A percentile compares a stretch with the other conserved stretches of the same genome.
Evolutionary conservation across 2,329 filamentous ascomycete species (phyloP).

Genomic region (Trichoderma koningiopsis): DNA sequence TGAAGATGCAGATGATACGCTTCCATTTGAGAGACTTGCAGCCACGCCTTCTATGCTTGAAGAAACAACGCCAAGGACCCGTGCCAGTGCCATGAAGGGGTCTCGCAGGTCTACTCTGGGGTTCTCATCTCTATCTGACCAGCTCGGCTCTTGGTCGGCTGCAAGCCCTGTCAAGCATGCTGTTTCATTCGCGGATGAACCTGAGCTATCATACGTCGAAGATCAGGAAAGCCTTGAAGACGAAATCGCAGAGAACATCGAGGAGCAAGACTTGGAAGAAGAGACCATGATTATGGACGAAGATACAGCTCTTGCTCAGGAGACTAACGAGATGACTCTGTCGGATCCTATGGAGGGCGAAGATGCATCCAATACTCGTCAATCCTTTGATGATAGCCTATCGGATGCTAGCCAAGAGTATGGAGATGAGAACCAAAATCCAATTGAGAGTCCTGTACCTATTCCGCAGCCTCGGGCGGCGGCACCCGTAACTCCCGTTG

Average conservation of each 20-base stretch:
- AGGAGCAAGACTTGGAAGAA: conserved; percentile 46
- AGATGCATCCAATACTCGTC: conserved; percentile 36
- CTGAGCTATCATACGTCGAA: background rate
- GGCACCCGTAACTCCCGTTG: conserved; percentile 60
- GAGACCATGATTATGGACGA: conserved; percentile 55
- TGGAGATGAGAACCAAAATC: conserved; percentile 65
- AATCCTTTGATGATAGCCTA: conserved; percentile 49
- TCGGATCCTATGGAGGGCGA: conserved; percentile 49
- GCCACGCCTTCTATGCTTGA: conserved; percentile 47
- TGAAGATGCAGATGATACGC: conserved; percentile 57
- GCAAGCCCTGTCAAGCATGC: conserved; percentile 48
- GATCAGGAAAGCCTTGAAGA: background rate
- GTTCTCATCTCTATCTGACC: conserved; percentile 65
- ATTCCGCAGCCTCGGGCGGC: conserved; percentile 27
- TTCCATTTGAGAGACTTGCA: conserved; percentile 39
- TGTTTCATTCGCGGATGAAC: background rate
- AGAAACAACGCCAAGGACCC: conserved; percentile 32
- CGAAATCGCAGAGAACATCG: conserved; percentile 28
- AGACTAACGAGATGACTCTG: conserved; percentile 63
- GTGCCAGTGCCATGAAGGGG: conserved; percentile 24
- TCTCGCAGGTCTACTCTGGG: conserved; percentile 46
- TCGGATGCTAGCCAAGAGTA: conserved; percentile 68
- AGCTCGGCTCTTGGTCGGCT: conserved; percentile 65
- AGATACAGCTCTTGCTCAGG: conserved; percentile 58
- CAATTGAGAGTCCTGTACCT: conserved; percentile 53